Base-by-base conservation (phyloP, 2,329 filamentous ascomycete genomes). In the Elsinoe ampelina region DNA sequence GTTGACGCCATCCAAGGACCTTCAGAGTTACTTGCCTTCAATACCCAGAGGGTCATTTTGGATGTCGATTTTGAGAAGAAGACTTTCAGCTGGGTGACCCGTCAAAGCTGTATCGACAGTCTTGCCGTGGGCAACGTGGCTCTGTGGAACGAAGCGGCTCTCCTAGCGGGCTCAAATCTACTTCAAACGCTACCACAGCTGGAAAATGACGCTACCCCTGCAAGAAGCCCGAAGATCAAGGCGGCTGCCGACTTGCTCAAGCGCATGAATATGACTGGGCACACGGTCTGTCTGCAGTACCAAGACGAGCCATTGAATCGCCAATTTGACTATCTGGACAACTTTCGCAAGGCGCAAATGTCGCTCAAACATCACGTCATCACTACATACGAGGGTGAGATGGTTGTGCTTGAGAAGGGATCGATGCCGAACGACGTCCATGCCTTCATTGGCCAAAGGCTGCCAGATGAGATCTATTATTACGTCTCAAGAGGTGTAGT, bases 391-490 rank as follows among this genome's bases (percentile, higher is more conserved):
- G 82, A 81, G n/a, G 93, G 93, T 39, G 83, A 86, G 64, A 80
- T 95, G 51, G 80, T 82, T 59, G 86, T 90, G 13, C 78, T 89
- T 64, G 84, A 91, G 63, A 80, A 78, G 56, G 85, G 88, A 6
- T 78, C 82, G 56, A 80, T 90, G 17, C 91, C 93, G 1, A 80
- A 80, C 45, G 91, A 97, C 67, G 85, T 93, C 62, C 88, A 95
- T 67, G 85, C 92, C 66, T 91, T 96, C 67, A 82, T 96, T 60
- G 90, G 90, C n/a, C 82, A 95, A 58, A 86, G 91, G 59, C 77
- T 98, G 4, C 90, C 93, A 0, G 84, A 90, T 39, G 93, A 98
- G 71, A 77, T 97, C 15, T 91, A 92, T 68, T 87, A 89, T 70
- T 97, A 97, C 69, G 78, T 96, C 51, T 90, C 89, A 58, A 84